phyloP scores from a whole-genome alignment of 192 early-diverging fungal genomes.

The Allomyces arbusculus region DNA sequence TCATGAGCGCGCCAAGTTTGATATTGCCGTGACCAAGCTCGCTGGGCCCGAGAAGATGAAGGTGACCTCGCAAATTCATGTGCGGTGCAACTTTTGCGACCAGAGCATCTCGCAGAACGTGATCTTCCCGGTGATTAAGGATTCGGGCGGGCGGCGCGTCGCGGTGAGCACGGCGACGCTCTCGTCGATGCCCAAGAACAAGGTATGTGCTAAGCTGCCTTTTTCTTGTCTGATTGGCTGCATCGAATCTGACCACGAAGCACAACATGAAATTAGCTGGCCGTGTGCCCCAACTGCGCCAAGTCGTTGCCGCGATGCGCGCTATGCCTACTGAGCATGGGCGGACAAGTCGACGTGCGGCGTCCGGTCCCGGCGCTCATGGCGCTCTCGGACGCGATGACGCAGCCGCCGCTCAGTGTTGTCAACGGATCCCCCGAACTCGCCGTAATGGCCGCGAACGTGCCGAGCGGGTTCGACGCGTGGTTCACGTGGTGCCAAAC shows the following conservation, averaged over 20 bases:
- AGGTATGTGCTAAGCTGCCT: too few species aligned
- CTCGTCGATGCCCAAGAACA: too few species aligned
- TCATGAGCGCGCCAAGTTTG: slow-evolving; percentile 67
- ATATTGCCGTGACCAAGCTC: slow-evolving; percentile 58
- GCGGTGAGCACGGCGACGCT: slow-evolving; percentile 5
- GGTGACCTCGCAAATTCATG: slow-evolving; percentile 46
- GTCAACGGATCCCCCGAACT: slow-evolving; percentile 10
- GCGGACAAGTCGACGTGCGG: slow-evolving; percentile 4
- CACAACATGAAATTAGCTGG: slow-evolving; percentile 13
- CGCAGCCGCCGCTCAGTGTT: too few species aligned
- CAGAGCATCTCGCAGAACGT: slow-evolving; percentile 35
- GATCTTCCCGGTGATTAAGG: slow-evolving; percentile 20
- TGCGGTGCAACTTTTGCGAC: slow-evolving; percentile 75
- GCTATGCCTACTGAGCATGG: slow-evolving; percentile 38
- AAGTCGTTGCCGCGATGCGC: slow-evolving; percentile 43
- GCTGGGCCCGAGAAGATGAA: not conserved
- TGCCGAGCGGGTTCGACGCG: slow-evolving; percentile 39
- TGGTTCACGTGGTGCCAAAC: slow-evolving; percentile 99
- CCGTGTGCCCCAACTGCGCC: slow-evolving; percentile 37
- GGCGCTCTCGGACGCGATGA: too few species aligned
- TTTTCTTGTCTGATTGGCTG: too few species aligned
- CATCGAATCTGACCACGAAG: too few species aligned
- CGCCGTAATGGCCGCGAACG: slow-evolving; percentile 20
- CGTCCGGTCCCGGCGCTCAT: too few species aligned
- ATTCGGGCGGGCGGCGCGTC: slow-evolving; percentile 23